phyloP scores from a whole-genome alignment of 495 filamentous ascomycete species.

The Penicillium samsonianum region DNA sequence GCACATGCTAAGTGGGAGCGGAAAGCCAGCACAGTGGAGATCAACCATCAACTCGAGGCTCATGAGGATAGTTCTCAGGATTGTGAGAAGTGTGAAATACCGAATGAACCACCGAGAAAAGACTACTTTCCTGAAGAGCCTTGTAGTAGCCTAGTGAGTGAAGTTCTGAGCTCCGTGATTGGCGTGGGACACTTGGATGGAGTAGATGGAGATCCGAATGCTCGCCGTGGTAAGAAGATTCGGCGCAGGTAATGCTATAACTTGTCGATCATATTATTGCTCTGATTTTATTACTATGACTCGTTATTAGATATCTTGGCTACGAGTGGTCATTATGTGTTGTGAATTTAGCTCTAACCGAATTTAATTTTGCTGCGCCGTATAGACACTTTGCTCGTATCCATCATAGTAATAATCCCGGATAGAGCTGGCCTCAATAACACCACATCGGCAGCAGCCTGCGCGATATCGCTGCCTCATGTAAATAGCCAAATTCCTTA shows the following conservation, averaged over 20 bases:
- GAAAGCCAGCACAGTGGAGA: no score
- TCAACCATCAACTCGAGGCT: no score
- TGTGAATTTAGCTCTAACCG: no score
- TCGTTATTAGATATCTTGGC: slow-evolving; percentile 1
- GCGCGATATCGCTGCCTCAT: no score
- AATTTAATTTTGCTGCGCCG: no score
- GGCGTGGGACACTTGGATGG: slow-evolving; percentile 15
- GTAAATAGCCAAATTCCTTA: no score
- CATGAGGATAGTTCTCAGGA: no score
- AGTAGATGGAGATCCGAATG: slow-evolving; percentile 15
- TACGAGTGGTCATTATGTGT: slow-evolving; percentile 9
- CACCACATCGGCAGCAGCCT: no score
- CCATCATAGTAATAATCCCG: no score
- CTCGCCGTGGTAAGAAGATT: slow-evolving; percentile 7
- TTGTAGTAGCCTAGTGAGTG: slow-evolving; percentile 13
- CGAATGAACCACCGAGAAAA: slow-evolving; percentile 1
- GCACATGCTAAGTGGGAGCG: no score
- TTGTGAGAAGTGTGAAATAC: not conserved
- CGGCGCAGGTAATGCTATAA: slow-evolving; percentile 8
- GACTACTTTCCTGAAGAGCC: slow-evolving; percentile 15
- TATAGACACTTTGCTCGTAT: no score
- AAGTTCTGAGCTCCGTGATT: slow-evolving; percentile 18
- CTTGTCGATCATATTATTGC: slow-evolving; percentile 10
- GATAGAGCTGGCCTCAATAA: no score
- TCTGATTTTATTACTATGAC: slow-evolving; percentile 8